A percentile compares a stretch with the other conserved stretches of the same genome.
phyloP scores from a whole-genome alignment of 2,329 filamentous ascomycete species.

The Calonectria pseudoturangicola region DNA sequence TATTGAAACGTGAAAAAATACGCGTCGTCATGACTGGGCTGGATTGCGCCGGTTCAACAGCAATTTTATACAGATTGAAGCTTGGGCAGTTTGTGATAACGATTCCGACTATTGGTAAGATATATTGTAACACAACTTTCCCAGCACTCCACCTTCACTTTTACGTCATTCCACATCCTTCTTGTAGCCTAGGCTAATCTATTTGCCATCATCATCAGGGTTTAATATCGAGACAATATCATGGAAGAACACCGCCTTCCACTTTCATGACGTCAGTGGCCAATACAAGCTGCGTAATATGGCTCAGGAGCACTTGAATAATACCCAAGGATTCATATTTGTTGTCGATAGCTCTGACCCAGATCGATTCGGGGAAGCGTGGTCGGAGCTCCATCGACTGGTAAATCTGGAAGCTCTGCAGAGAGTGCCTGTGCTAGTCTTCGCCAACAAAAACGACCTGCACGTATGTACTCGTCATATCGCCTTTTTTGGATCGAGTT shows the following conservation, averaged over 20 bases:
- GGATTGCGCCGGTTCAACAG: neutral
- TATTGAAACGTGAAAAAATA: conserved; percentile 1
- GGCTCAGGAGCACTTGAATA: neutral
- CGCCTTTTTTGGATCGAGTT: neutral
- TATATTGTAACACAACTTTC: neutral
- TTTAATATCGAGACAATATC: neutral
- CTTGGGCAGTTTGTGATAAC: neutral
- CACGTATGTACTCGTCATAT: neutral
- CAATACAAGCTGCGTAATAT: conserved; percentile 1
- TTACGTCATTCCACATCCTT: neutral
- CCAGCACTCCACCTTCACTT: neutral
- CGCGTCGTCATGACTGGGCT: neutral
- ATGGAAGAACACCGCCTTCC: neutral
- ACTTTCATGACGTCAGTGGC: neutral
- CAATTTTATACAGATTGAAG: conserved; percentile 1
- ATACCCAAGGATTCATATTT: conserved; percentile 4
- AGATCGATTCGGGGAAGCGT: neutral
- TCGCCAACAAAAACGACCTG: neutral
- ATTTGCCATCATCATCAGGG: neutral
- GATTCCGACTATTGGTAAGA: conserved; percentile 3
- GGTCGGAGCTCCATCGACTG: neutral
- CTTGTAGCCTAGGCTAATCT: neutral
- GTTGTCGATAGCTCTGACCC: conserved; percentile 2
- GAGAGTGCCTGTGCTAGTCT: neutral
- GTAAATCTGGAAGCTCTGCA: neutral